These are phyloP conservation scores for Kuraishia hungarica DNA, from an alignment of 805 yeast species.

Conservation along the genomic window DNA sequence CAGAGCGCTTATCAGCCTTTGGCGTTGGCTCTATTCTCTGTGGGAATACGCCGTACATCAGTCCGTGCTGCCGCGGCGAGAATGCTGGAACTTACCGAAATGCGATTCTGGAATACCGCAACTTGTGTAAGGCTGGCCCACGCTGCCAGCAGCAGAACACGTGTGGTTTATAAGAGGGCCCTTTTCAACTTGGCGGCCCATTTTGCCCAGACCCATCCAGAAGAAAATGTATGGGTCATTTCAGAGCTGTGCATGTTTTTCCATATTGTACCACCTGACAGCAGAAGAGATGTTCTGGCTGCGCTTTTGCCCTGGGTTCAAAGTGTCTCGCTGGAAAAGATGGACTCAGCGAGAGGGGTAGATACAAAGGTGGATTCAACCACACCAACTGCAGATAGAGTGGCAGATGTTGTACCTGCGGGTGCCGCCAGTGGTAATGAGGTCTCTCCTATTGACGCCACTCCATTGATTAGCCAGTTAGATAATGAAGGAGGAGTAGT, in stretches of 20 bases:
- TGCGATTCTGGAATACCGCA: conserved; percentile 43
- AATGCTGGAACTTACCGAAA: conserved; percentile 61
- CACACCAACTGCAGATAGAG: too few species aligned
- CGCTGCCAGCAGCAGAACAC: conserved; percentile 63
- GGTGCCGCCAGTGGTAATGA: too few species aligned
- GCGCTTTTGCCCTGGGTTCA: conserved; percentile 92
- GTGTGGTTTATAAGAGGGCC: conserved; percentile 82
- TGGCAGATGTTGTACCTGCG: too few species aligned
- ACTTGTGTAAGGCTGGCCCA: conserved; percentile 54
- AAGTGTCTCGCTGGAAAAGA: conserved; percentile 39
- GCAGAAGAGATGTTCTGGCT: conserved; percentile 72
- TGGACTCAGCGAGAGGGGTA: conserved; percentile 30
- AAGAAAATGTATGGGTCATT: conserved; percentile 51
- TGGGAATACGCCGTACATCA: conserved; percentile 63
- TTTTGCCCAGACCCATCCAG: conserved; percentile 55
- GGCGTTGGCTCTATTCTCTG: conserved; percentile 68
- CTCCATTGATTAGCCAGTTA: too few species aligned
- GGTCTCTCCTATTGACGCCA: too few species aligned
- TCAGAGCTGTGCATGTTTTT: conserved; percentile 67
- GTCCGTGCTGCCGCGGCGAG: conserved; percentile 68
- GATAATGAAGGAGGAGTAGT: too few species aligned
- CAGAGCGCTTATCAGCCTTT: conserved; percentile 57
- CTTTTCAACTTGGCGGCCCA: conserved; percentile 70
- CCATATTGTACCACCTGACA: conserved; percentile 46
- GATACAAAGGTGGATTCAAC: too few species aligned